phyloP scores from a whole-genome alignment of 140 eudicot genomes.

The Stevia rebaudiana region DNA sequence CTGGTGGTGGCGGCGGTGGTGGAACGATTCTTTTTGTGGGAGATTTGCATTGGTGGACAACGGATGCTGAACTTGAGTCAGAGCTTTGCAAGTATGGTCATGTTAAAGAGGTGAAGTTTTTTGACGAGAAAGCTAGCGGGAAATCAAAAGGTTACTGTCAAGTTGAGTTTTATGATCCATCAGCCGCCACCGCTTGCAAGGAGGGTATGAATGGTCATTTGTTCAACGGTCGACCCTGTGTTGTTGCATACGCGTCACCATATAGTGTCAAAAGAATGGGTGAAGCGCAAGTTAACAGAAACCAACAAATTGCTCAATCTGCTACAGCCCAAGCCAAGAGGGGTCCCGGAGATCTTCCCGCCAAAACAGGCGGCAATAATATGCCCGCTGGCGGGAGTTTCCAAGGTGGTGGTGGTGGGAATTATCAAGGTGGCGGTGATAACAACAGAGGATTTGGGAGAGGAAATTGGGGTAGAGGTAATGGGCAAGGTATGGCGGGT shows the following conservation, averaged over 20 bases:
- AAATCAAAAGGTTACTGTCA: conserved; percentile 80
- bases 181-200: conserved; percentile 64
- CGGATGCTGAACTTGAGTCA: conserved; percentile 71
- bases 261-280: conserved; percentile 67
- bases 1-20: conserved; percentile 43
- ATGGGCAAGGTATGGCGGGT: too few relatives aligned
- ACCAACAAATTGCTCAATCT: conserved; percentile 52
- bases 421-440: conserved; percentile 35
- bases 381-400: conserved; percentile 43
- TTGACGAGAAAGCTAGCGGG: conserved; percentile 82
- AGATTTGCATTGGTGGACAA: conserved; percentile 97
- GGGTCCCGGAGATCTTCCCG: conserved; percentile 43
- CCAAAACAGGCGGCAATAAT: conserved; percentile 37
- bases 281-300: conserved; percentile 68
- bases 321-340: conserved; percentile 43
- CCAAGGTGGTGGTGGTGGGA: conserved; percentile 44
- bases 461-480: conserved; percentile 84
- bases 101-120: conserved; percentile 70
- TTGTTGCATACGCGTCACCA: conserved; percentile 74
- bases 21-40: conserved; percentile 74
- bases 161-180: conserved; percentile 70
- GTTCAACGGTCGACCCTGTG: conserved; percentile 85
- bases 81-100: conserved; percentile 73
- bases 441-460: conserved; percentile 54
- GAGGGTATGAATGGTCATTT: conserved; percentile 87